These are phyloP conservation scores for Lentinus polychrous DNA, from an alignment of 1,284 basidiomycete species.

Conservation along the genomic window DNA sequence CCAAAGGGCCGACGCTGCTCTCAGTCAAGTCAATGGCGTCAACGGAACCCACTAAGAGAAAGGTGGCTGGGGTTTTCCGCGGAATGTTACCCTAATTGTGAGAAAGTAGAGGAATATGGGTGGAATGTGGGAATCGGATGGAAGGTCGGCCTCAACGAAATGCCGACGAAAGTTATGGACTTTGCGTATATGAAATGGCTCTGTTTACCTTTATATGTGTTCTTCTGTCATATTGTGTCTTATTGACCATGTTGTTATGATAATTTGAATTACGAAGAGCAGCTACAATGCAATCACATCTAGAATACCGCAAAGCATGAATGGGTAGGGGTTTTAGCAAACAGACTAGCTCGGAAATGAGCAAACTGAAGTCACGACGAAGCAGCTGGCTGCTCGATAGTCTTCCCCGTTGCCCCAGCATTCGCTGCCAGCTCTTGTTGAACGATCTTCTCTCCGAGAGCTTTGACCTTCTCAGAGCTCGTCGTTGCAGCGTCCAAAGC, in stretches of 20 bases:
- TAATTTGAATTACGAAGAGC: too few species aligned
- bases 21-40: slow-evolving; percentile 39
- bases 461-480: slow-evolving; percentile 25
- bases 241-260: neutral
- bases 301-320: neutral
- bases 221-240: neutral
- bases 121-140: neutral
- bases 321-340: neutral
- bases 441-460: slow-evolving; percentile 40
- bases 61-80: neutral
- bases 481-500: slow-evolving; percentile 14
- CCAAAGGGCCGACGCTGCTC: slow-evolving; percentile 75
- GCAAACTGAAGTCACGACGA: neutral
- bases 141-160: neutral
- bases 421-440: slow-evolving; percentile 33
- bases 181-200: too few species aligned
- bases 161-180: neutral
- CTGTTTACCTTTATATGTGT: too few species aligned
- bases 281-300: too few species aligned
- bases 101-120: neutral
- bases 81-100: neutral
- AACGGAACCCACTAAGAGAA: slow-evolving; percentile 17
- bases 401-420: slow-evolving; percentile 1
- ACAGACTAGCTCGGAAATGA: neutral
- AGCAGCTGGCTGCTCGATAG: neutral